Evolutionary conservation across 352 stramenopile genomes (phyloP), one percentile per base, ranked within the genome.

Genomic region (Pythium angustatum): DNA sequence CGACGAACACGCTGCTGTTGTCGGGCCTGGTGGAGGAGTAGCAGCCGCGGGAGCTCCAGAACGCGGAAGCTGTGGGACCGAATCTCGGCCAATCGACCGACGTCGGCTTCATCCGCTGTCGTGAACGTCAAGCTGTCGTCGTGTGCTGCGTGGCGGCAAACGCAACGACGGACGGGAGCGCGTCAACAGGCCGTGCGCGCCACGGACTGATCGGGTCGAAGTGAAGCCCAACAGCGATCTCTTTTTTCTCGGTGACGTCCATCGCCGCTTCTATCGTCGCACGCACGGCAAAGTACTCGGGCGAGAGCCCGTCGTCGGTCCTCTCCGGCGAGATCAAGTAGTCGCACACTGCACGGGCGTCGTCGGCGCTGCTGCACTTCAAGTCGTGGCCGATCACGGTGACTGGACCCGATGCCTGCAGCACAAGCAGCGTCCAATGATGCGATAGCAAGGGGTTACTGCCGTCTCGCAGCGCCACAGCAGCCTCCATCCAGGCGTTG

Each of bases 381-480:
- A 58, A 5, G 6, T 58, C 51, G 51, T 58, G 48, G n/a, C 51
- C 51, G 33, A n/a, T 21, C 14, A 58, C 27, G 21, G 33, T 31
- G 5, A 38, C 3, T 1, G 34, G 51, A 21, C 34, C 51, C n/a
- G 10, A 9, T 6, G 40, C 33, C 51, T 58, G n/a, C n/a, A n/a
- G 43, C 26, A 22, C 51, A n/a, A n/a, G n/a, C n/a, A n/a, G n/a
- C n/a, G n/a, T n/a, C n/a, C n/a, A n/a, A n/a, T n/a, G n/a, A n/a
- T n/a, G n/a, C n/a, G n/a, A n/a, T n/a, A n/a, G n/a, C n/a, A n/a
- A n/a, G n/a, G n/a, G n/a, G n/a, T n/a, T n/a, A n/a, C n/a, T n/a
- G n/a, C n/a, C n/a, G n/a, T n/a, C n/a, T n/a, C n/a, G n/a, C n/a
- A n/a, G n/a, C 2, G 26, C 5, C 43, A 21, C 12, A 60, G 36